Base-by-base conservation (phyloP, 306 rosid species). In the Herpetospermum pedunculosum region DNA sequence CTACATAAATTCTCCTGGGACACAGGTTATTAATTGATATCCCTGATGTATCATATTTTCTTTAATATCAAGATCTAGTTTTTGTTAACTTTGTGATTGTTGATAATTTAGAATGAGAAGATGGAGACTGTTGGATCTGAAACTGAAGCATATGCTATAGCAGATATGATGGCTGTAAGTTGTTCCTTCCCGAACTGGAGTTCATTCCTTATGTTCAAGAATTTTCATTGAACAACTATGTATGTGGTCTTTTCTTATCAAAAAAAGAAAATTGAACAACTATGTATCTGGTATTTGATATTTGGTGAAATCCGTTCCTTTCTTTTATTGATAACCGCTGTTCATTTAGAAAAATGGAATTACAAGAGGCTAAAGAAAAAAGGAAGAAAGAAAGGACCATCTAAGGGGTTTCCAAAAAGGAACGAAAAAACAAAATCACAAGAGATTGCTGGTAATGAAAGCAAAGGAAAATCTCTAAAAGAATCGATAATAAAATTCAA, bases 111-210 rank as follows among this genome's bases (percentile, higher is more conserved):
- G 99, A 79, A 95, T 73, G 94, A 85, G 85, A 89, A 89, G 85
- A 78, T 69, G 76, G 96, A 95, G 84, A 85, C 85, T 0, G 96
- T 95, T 41, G 99, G 96, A 80, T 81, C 96, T 35, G 99, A 95
- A 81, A 84, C 92, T 37, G 97, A 95, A 63, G 99, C 97, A 26
- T 95, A 88, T 82, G 85, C 96, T 19, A 87, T 95, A 35, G 97
- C 96, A 75, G 99, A 95, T 80, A 87, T 85, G 92, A 81, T 95
- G 81, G 30, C 81, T 70, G 99, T 95, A 83, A 95, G 99, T 86
- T 40, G 71, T 76, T 44, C 72, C 76, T 70, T 79, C 43, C 32
- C 25, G 14, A 55, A 18, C 44, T 55, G 47, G 26, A 28, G 25
- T 40, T 32, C 2, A 47, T 78, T 21, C 25, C 71, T 72, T 79